Conservation (phyloP, 495 filamentous ascomycete species). For the Hypoxylon lienhwacheense region DNA sequence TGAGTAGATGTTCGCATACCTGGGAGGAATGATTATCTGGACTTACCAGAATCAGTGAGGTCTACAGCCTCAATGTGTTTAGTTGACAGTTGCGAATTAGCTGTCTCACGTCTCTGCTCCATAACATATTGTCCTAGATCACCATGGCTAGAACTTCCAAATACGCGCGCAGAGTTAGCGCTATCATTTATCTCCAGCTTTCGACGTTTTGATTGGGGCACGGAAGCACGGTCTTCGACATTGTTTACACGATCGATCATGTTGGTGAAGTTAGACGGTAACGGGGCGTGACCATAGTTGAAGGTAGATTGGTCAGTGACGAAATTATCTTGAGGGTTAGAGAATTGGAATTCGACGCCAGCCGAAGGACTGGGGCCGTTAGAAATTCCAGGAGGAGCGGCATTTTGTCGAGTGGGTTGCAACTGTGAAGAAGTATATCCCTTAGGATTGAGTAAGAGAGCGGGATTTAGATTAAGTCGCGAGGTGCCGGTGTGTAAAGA, state of each 20-base stretch:
- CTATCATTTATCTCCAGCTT: slow-evolving; percentile 57
- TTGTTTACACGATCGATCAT: slow-evolving; percentile 72
- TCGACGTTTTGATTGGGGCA: slow-evolving; percentile 63
- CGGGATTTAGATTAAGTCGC: slow-evolving; percentile 39
- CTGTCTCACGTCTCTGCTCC: slow-evolving; percentile 52
- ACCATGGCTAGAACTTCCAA: slow-evolving; percentile 54
- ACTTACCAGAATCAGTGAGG: slow-evolving; percentile 59
- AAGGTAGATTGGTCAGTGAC: slow-evolving; percentile 9
- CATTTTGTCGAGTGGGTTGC: slow-evolving; percentile 12
- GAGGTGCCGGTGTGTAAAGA: slow-evolving; percentile 29
- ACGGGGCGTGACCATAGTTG: slow-evolving; percentile 7
- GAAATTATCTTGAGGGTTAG: slow-evolving; percentile 36
- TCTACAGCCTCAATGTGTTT: slow-evolving; percentile 59
- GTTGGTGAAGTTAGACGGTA: slow-evolving; percentile 39
- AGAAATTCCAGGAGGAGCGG: slow-evolving; percentile 6
- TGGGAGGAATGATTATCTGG: slow-evolving; percentile 3
- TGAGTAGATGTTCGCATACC: slow-evolving; percentile 4
- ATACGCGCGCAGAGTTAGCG: slow-evolving; percentile 43
- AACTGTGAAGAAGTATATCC: slow-evolving; percentile 22
- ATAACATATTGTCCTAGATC: slow-evolving; percentile 67
- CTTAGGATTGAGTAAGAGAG: slow-evolving; percentile 45
- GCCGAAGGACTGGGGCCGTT: slow-evolving; percentile 18
- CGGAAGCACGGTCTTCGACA: slow-evolving; percentile 63
- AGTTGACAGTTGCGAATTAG: slow-evolving; percentile 38
- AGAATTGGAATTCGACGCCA: slow-evolving; percentile 48